These are phyloP conservation scores for Silene coronaria DNA, from an alignment of 179 eudicot genomes.

Conservation along the genomic window DNA sequence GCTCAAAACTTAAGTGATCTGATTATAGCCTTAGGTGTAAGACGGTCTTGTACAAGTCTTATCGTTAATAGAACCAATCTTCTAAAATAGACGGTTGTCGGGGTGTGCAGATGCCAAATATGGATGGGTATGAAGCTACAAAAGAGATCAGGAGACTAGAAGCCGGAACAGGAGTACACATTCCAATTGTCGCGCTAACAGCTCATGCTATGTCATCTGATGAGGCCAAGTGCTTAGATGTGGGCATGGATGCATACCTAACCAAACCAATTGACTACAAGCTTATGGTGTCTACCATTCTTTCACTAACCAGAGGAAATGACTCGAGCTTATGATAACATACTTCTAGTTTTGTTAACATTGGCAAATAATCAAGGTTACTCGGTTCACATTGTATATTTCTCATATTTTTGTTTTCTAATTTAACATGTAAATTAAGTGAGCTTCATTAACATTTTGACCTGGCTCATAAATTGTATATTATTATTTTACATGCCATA, in stretches of 20 bases:
- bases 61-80: not conserved
- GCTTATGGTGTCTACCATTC: slow-evolving; percentile 73
- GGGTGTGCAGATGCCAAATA: slow-evolving; percentile 79
- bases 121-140: slow-evolving; percentile 99
- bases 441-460: too few species aligned
- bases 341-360: not conserved
- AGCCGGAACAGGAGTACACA: slow-evolving; percentile 44
- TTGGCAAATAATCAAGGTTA: not conserved
- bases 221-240: slow-evolving; percentile 87
- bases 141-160: slow-evolving; percentile 72
- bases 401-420: not conserved
- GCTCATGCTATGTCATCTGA: slow-evolving; percentile 96
- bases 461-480: too few species aligned
- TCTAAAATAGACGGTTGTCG: not conserved
- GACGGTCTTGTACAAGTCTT: not conserved
- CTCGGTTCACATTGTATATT: not conserved
- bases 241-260: slow-evolving; percentile 91
- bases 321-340: slow-evolving; percentile 1
- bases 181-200: slow-evolving; percentile 89
- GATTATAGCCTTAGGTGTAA: not conserved
- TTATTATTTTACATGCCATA: too few species aligned
- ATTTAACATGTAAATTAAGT: not conserved
- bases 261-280: slow-evolving; percentile 82
- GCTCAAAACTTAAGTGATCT: too few species aligned
- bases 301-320: slow-evolving; percentile 46